Evolutionary conservation across 108 stramenopile species (phyloP).

Genomic region (Pseudonitzschia delicatissima): DNA sequence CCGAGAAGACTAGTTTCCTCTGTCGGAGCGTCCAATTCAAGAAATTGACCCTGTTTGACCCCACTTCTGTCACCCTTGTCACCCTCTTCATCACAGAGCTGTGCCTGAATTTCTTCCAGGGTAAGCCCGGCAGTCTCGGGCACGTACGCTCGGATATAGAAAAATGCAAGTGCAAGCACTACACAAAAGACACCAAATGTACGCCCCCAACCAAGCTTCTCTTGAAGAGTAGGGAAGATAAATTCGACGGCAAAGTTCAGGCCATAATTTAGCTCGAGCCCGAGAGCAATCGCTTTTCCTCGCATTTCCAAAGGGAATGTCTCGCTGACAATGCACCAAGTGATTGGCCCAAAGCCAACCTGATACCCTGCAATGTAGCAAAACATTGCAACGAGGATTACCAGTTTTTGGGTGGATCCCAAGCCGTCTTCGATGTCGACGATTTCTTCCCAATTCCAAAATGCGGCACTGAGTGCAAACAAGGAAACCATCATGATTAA

Average conservation of each 20-base stretch:
- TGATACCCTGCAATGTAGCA: conserved; percentile 23
- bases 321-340: conserved; percentile 22
- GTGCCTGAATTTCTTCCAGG: conserved; percentile 12
- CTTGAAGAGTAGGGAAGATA: conserved; percentile 9
- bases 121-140: conserved; percentile 15
- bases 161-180: conserved; percentile 8
- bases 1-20: not conserved
- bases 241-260: conserved; percentile 22
- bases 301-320: conserved; percentile 22
- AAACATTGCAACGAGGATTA: conserved; percentile 15
- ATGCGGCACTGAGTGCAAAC: not conserved
- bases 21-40: not conserved
- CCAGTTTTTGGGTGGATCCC: not conserved
- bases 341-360: conserved; percentile 33
- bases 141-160: conserved; percentile 6
- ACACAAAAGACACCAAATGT: conserved; percentile 12
- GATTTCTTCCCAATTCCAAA: conserved; percentile 1
- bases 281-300: conserved; percentile 17
- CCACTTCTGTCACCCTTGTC: not conserved
- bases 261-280: conserved; percentile 17
- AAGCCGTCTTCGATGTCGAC: not conserved
- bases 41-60: not conserved
- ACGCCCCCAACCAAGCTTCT: conserved; percentile 13
- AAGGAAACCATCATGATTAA: conserved; percentile 4
- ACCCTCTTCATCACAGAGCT: not conserved